Evolutionary conservation across 371 early-diverging fungal genomes (phyloP).

Genomic region (Mucor saturninus): DNA sequence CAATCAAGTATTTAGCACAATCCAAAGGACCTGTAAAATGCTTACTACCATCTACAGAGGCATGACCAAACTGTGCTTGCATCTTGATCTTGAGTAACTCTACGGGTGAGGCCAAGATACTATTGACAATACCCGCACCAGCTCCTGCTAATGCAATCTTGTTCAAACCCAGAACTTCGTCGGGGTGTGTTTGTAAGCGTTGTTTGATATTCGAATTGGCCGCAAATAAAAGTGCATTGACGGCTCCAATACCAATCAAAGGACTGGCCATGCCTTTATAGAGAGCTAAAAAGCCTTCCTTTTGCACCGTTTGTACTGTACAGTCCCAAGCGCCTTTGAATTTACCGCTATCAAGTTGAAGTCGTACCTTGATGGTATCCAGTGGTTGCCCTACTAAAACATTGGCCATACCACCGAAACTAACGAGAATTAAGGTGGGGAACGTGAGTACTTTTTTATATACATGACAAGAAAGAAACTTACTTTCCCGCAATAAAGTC

Average conservation of each 20-base stretch:
- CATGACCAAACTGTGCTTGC: slow-evolving; percentile 75
- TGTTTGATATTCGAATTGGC: slow-evolving; percentile 71
- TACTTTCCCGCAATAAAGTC: slow-evolving; percentile 60
- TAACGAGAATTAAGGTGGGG: not conserved
- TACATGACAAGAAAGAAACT: slow-evolving; percentile 9
- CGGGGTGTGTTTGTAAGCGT: slow-evolving; percentile 50
- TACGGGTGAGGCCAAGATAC: slow-evolving; percentile 78
- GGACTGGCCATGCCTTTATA: slow-evolving; percentile 89
- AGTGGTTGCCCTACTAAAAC: slow-evolving; percentile 51
- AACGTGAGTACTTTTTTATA: no score
- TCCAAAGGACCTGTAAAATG: slow-evolving; percentile 66
- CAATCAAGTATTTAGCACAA: slow-evolving; percentile 66
- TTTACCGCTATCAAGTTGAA: slow-evolving; percentile 59
- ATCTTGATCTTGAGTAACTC: slow-evolving; percentile 83
- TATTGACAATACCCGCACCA: slow-evolving; percentile 77
- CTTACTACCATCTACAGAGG: slow-evolving; percentile 16
- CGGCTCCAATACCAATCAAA: slow-evolving; percentile 80
- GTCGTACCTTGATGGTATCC: slow-evolving; percentile 78
- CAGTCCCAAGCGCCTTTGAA: slow-evolving; percentile 78
- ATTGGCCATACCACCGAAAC: slow-evolving; percentile 54
- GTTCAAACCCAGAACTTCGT: slow-evolving; percentile 45
- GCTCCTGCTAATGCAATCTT: slow-evolving; percentile 82
- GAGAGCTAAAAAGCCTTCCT: slow-evolving; percentile 74
- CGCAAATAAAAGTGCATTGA: slow-evolving; percentile 83
- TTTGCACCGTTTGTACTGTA: slow-evolving; percentile 62